Conservation (phyloP, 2,329 filamentous ascomycete genomes). For the Leptographium procerum region DNA sequence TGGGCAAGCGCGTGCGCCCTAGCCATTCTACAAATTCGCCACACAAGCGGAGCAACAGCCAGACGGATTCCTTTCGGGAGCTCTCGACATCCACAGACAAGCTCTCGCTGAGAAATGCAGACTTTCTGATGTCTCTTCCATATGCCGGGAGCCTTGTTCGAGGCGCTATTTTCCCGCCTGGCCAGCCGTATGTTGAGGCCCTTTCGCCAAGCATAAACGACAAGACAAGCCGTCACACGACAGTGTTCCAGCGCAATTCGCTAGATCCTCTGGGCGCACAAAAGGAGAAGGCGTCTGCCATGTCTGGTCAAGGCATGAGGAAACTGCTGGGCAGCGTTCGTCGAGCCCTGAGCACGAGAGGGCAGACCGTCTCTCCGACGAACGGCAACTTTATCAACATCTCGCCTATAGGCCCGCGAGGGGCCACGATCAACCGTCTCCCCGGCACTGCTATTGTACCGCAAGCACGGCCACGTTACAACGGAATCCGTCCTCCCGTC, state of each 20-base stretch:
- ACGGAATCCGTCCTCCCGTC: slow-evolving; percentile 38
- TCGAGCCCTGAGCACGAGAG: slow-evolving; percentile 59
- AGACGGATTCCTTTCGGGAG: slow-evolving; percentile 74
- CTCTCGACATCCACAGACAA: slow-evolving; percentile 38
- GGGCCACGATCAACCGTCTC: slow-evolving; percentile 45
- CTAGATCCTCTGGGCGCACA: slow-evolving; percentile 16
- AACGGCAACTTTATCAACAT: slow-evolving; percentile 38
- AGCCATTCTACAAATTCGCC: slow-evolving; percentile 18
- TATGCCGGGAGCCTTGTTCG: slow-evolving; percentile 78
- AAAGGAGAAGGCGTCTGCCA: slow-evolving; percentile 42
- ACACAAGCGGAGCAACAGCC: slow-evolving; percentile 79
- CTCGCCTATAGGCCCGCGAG: slow-evolving; percentile 36
- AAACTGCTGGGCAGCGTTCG: slow-evolving; percentile 79
- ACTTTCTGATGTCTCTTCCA: slow-evolving; percentile 50
- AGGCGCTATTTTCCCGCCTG: slow-evolving; percentile 73
- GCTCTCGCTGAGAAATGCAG: slow-evolving; percentile 39
- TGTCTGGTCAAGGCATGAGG: slow-evolving; percentile 67
- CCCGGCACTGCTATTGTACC: slow-evolving; percentile 51
- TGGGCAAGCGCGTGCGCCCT: slow-evolving; percentile 48
- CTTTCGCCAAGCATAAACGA: slow-evolving; percentile 38
- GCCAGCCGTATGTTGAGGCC: slow-evolving; percentile 67
- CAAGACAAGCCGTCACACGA: slow-evolving; percentile 39
- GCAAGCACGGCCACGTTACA: slow-evolving; percentile 33
- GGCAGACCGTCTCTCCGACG: slow-evolving; percentile 30
- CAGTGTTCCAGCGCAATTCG: slow-evolving; percentile 33